Evolutionary conservation across 2,329 filamentous ascomycete species (phyloP), one percentile per base, ranked within the genome.

Genomic region (Penicillium sp.): DNA sequence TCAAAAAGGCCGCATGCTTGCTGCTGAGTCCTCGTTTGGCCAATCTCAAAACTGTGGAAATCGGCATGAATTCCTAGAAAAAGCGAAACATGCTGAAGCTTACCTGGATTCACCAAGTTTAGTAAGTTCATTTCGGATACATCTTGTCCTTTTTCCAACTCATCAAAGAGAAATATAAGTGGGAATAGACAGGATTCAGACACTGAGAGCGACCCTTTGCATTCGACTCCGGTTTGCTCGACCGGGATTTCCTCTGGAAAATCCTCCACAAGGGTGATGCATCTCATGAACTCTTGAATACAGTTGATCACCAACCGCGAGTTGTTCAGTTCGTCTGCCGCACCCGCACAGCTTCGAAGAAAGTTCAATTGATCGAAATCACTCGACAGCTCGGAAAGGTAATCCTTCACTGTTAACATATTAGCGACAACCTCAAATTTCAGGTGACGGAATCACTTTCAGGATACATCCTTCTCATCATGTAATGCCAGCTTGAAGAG

Each of bases 401-500:
- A 45, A 5, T 24, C 22, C 24, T 45, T 30, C 24, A 51, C 30
- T 51, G 13, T 17, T 10, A 2, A n/a, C 38, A 10, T 42, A 1
- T 42, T 42, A 42, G 38, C 17, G 5, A 42, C 9, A 19, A 19
- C 22, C 17, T 42, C 3, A 1, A 19, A n/a, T 8, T 7, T 19
- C 6, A 42, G 5, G n/a, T 9, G 2, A 42, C 17, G 3, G 15
- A 19, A 19, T 19, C n/a, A 42, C n/a, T 19, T n/a, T 19, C 38
- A 19, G n/a, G 19, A 19, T 19, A 42, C 28, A 51, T 51, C 26
- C 26, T 51, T 28, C 47, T 22, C 26, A 30, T 51, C 47, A 9
- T 51, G 28, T 17, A 51, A 13, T 28, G 26, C 47, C 30, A 51
- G 47, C 17, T 51, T 51, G 47, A 51, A n/a, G 15, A 33, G n/a